phyloP scores from a whole-genome alignment of 306 rosid genomes.

The Quercus variabilis region DNA sequence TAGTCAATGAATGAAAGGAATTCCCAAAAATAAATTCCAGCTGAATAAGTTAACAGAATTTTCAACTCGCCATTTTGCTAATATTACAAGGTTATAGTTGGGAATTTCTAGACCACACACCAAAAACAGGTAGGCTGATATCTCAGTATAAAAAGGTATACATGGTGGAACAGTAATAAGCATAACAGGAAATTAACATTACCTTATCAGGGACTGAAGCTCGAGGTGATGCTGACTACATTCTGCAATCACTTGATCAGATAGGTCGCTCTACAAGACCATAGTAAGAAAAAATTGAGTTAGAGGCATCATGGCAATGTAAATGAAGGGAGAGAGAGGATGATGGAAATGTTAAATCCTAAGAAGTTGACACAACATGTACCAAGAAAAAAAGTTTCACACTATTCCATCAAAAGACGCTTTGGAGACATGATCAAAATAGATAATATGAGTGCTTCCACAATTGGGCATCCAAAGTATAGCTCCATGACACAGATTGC shows the following conservation, averaged over 20 bases:
- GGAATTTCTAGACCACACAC: neutral
- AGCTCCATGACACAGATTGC: neutral
- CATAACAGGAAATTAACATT: neutral
- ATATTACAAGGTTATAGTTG: neutral
- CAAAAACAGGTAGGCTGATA: neutral
- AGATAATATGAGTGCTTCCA: neutral
- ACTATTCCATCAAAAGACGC: neutral
- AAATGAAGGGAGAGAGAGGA: neutral
- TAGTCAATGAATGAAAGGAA: neutral
- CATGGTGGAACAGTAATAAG: neutral
- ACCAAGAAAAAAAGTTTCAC: neutral
- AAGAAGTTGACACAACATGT: neutral
- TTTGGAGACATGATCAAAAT: neutral
- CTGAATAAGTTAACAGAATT: neutral
- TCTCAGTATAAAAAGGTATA: neutral
- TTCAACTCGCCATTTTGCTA: neutral
- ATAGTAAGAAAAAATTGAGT: neutral
- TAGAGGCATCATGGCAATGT: neutral
- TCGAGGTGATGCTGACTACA: constrained; percentile 50
- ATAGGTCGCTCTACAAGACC: constrained; percentile 39
- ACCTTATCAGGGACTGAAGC: constrained; percentile 50
- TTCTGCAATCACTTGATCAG: constrained; percentile 44
- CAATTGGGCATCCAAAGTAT: neutral
- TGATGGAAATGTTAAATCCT: neutral
- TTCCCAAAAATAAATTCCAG: neutral